Conservation (phyloP, 805 yeast genomes). For the Tanozyma kutaoensis region DNA sequence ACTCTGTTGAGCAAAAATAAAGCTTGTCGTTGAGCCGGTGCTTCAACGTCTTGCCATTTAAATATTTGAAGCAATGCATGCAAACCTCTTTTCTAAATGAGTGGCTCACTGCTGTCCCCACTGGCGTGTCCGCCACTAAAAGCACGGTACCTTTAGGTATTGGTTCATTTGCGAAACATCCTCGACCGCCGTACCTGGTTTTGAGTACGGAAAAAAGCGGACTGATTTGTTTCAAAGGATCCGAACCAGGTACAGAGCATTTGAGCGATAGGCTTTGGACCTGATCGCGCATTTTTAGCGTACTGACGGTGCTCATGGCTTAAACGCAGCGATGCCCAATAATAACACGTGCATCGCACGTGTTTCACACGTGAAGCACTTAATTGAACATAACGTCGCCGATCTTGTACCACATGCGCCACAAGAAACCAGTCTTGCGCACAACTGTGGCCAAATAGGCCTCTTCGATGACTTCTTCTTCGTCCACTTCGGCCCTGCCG, state of each 20-base stretch:
- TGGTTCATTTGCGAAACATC: constrained; percentile 35
- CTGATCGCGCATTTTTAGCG: no score
- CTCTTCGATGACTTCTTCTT: constrained; percentile 32
- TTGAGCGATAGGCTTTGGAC: no score
- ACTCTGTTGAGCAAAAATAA: constrained; percentile 40
- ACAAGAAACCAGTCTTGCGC: constrained; percentile 9
- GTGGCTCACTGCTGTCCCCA: constrained; percentile 33
- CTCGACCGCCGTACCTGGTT: constrained; percentile 38
- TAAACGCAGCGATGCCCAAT: neutral
- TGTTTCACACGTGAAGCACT: neutral
- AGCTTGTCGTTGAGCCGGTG: constrained; percentile 14
- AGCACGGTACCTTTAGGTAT: constrained; percentile 30
- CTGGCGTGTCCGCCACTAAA: constrained; percentile 24
- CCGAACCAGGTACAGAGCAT: constrained; percentile 1
- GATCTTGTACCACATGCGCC: constrained; percentile 9
- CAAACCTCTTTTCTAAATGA: constrained; percentile 57
- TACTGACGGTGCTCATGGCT: no score
- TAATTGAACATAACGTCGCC: constrained; percentile 12
- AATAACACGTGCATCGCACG: neutral
- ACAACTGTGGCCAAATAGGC: constrained; percentile 9
- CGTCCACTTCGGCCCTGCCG: constrained; percentile 45
- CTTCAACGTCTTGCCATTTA: constrained; percentile 33
- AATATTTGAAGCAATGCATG: constrained; percentile 36
- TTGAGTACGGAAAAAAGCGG: neutral
- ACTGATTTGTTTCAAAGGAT: constrained; percentile 3